Evolutionary conservation across 768 basidiomycete genomes (phyloP).

Genomic region (Leccinum sublutescens): DNA sequence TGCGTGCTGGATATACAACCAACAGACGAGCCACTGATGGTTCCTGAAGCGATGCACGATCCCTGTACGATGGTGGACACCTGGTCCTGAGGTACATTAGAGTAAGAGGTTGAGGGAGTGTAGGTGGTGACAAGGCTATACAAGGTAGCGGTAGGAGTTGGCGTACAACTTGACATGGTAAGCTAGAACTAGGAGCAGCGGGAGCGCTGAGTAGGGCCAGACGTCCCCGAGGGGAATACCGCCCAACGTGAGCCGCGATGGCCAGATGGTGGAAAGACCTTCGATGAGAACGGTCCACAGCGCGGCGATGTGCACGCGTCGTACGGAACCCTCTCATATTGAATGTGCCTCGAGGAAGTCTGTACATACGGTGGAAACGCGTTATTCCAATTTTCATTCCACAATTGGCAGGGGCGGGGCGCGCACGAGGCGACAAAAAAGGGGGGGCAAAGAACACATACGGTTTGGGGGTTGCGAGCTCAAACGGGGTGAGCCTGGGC

Average conservation of each 20-base stretch:
- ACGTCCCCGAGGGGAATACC: conserved; percentile 85
- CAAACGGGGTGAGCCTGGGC: not conserved
- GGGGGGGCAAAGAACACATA: not conserved
- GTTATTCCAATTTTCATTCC: not conserved
- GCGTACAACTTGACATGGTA: conserved; percentile 37
- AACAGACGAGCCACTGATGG: conserved; percentile 23
- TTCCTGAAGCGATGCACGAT: conserved; percentile 34
- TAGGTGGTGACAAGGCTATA: conserved; percentile 39
- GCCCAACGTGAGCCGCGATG: conserved; percentile 63
- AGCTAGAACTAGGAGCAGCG: not conserved
- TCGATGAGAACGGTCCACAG: conserved; percentile 84
- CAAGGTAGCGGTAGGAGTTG: conserved; percentile 43
- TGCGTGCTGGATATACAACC: conserved; percentile 29
- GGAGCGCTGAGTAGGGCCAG: conserved; percentile 75
- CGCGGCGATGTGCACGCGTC: conserved; percentile 64
- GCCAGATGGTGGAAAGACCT: conserved; percentile 88
- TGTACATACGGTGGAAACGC: conserved; percentile 24
- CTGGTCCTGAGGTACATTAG: conserved; percentile 32
- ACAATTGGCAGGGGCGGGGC: not conserved
- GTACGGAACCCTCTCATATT: conserved; percentile 37
- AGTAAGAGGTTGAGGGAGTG: conserved; percentile 36
- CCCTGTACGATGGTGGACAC: conserved; percentile 33
- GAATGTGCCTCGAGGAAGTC: conserved; percentile 69
- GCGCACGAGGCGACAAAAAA: not conserved
- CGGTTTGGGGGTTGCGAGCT: not conserved